Base-by-base conservation (phyloP, 2,329 filamentous ascomycete genomes). In the Escovopsis weberi region DNA sequence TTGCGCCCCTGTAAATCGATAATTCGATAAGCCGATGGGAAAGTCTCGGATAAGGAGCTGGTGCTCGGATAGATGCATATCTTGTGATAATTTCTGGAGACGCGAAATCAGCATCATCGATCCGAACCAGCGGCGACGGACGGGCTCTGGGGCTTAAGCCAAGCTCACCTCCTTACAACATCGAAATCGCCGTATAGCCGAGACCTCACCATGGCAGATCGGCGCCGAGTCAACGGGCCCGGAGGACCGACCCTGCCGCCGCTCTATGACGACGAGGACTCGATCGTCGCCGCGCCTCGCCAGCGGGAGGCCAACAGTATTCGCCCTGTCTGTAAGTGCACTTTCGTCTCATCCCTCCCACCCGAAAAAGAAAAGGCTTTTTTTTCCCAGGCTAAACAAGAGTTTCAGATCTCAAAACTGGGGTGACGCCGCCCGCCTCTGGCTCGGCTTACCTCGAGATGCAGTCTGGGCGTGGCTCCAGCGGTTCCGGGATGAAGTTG, bases 171-270 rank as follows among this genome's bases (percentile, higher is more conserved):
- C 11, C 28, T 9, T 9, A 9, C 28, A 32, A 11, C 7, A 32
- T 3, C 28, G 23, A 23, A 23, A 23, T 23, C 23, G 11, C 32
- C 26, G 32, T 5, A 9, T 15, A 30, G 15, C 26, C 15, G 15
- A 34, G 9, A 19, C 28, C 38, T 30, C 10, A 42, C 33, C 30
- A 87, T 88, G 83, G 69, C 82, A 44, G 91, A 98, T 60, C 78
- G 88, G 61, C 80, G 89, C 64, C 79, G 91, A 53, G 79, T 94
- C 51, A 96, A 96, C 63, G 86, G 86, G 5, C 91, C 91, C 6
- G 69, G 78, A 35, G 84, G 85, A 42, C 75, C 77, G 26, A 96
- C 87, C 8, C 64, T 72, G 32, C 75, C 86, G 12, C 85, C 87
- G 1, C 65, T 86, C 4, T 95, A 80, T 57, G 73, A 76, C 50